phyloP scores from a whole-genome alignment of 208 protist species.

The Acanthamoeba royreba region DNA sequence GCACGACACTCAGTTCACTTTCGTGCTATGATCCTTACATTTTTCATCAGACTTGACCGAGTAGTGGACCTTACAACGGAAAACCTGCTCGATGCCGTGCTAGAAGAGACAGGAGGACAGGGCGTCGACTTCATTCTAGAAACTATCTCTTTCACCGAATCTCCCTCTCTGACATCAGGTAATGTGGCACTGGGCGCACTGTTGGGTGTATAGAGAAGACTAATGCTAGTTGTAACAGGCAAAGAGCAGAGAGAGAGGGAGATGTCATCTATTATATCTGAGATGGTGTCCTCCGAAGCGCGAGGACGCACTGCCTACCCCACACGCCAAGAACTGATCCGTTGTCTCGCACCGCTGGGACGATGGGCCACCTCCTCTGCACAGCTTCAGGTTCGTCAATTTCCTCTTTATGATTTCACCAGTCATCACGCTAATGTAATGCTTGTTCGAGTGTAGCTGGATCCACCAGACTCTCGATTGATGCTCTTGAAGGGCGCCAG shows the following conservation, averaged over 20 bases:
- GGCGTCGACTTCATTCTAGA: conserved; percentile 15
- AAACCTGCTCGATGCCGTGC: neutral
- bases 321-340: neutral
- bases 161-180: neutral
- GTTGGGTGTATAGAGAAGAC: neutral
- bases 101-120: neutral
- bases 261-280: neutral
- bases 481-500: neutral
- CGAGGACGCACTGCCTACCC: neutral
- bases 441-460: neutral
- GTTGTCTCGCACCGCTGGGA: neutral
- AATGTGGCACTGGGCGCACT: neutral
- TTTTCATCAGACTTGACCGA: neutral
- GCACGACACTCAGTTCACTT: neutral
- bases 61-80: neutral
- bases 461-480: neutral
- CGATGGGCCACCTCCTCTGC: conserved; percentile 8
- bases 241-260: neutral
- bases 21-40: too few relatives aligned
- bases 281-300: neutral
- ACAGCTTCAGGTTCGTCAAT: neutral
- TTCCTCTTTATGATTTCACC: neutral
- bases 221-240: neutral
- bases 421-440: neutral
- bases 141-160: neutral